Percentiles rank a stretch among this genome's conserved stretches.
phyloP scores from a whole-genome alignment of 306 rosid species.

The Amphicarpaea edgeworthii region DNA sequence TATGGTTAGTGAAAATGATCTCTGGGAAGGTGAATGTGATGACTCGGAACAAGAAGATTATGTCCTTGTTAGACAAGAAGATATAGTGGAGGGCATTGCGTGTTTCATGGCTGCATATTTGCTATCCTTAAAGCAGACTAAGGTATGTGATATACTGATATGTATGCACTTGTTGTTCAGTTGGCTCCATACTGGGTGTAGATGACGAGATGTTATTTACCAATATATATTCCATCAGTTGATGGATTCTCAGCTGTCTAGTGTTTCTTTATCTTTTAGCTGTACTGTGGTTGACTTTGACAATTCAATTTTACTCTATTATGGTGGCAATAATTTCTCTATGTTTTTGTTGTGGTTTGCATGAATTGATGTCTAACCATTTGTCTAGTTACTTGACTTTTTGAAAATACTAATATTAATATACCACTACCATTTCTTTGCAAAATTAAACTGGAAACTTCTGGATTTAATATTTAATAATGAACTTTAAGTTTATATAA shows the following conservation, averaged over 20 bases:
- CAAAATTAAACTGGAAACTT: background rate
- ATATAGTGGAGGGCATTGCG: slow-evolving; percentile 84
- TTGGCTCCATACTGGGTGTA: background rate
- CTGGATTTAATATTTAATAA: background rate
- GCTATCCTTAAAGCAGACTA: slow-evolving; percentile 75
- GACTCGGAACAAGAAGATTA: slow-evolving; percentile 69
- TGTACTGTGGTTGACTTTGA: background rate
- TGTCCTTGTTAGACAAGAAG: slow-evolving; percentile 82
- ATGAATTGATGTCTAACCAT: background rate
- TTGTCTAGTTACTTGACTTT: background rate
- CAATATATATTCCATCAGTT: background rate
- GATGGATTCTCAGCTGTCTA: background rate
- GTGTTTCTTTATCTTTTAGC: background rate
- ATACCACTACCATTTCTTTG: background rate
- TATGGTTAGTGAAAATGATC: slow-evolving; percentile 68
- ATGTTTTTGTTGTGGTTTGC: background rate
- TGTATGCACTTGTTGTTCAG: background rate
- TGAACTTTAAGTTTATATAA: background rate
- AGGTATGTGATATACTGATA: slow-evolving; percentile 52
- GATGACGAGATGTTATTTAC: background rate
- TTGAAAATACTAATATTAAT: background rate
- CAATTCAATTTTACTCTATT: background rate
- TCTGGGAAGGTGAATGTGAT: slow-evolving; percentile 65
- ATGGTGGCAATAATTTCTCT: background rate
- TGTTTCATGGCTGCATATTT: slow-evolving; percentile 88